A percentile compares a stretch with the other conserved stretches of the same genome.
Conservation (phyloP, 192 early-diverging fungal genomes). For the Dissophora ornata region DNA sequence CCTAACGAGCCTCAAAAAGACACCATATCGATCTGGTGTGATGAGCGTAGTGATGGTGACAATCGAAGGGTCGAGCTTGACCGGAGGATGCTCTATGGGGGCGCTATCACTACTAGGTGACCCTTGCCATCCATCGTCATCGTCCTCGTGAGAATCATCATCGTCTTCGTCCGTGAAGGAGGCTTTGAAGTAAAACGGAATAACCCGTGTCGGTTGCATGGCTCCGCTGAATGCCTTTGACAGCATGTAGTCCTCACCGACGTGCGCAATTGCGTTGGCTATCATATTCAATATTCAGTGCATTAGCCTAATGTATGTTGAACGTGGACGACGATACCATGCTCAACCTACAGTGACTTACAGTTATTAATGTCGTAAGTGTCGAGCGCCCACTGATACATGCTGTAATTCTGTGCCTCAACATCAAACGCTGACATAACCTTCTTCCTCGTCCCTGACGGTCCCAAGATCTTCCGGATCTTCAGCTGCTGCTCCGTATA, state of each 20-base stretch:
- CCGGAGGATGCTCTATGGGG: constrained; percentile 5
- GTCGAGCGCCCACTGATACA: constrained; percentile 36
- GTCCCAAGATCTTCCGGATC: constrained; percentile 8
- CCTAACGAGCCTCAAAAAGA: constrained; percentile 62
- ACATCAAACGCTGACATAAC: constrained; percentile 31
- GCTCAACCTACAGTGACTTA: constrained; percentile 12
- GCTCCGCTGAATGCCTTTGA: constrained; percentile 67
- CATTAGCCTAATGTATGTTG: not conserved
- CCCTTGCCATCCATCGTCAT: constrained; percentile 3
- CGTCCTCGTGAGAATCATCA: constrained; percentile 40
- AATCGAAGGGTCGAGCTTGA: constrained; percentile 6
- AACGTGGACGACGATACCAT: no score
- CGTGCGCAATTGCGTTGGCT: constrained; percentile 35
- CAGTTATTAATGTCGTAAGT: constrained; percentile 31
- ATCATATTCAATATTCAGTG: not conserved
- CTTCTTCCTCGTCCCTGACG: not conserved
- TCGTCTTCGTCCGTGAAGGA: constrained; percentile 47
- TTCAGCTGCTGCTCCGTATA: constrained; percentile 18
- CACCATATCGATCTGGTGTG: constrained; percentile 65
- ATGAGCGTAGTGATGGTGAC: constrained; percentile 69
- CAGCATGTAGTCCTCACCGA: constrained; percentile 64
- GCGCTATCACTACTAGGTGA: not conserved
- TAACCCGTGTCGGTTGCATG: constrained; percentile 67
- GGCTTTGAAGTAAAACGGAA: constrained; percentile 69
- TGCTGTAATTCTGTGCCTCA: constrained; percentile 35